These are phyloP conservation scores for Dendrobium nobile DNA, from an alignment of 106 monocot genomes.

Conservation along the genomic window DNA sequence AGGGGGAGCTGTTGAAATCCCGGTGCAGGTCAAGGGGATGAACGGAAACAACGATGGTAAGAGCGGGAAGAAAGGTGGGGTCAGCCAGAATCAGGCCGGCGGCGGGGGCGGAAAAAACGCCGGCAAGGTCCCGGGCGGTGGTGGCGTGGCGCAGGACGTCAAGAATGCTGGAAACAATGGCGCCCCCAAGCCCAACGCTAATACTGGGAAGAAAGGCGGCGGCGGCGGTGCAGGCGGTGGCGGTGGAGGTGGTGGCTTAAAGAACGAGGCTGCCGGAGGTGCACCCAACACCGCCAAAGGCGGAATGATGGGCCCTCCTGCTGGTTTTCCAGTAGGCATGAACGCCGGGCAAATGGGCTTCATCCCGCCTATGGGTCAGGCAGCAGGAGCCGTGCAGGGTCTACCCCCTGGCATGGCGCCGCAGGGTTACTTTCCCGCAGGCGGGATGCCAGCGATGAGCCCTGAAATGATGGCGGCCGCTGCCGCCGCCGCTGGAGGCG, in stretches of 20 bases:
- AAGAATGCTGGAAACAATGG: slow-evolving; percentile 14
- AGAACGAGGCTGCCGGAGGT: background rate
- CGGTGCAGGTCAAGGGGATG: slow-evolving; percentile 25
- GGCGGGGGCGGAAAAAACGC: slow-evolving; percentile 7
- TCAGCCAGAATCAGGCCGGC: slow-evolving; percentile 1
- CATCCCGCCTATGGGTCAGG: slow-evolving; percentile 13
- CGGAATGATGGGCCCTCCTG: background rate
- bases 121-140: background rate
- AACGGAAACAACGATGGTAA: slow-evolving; percentile 6
- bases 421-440: slow-evolving; percentile 26
- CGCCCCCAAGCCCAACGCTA: slow-evolving; percentile 2
- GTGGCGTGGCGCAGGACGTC: slow-evolving; percentile 6
- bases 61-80: slow-evolving; percentile 21
- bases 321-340: background rate
- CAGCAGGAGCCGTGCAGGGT: slow-evolving; percentile 26
- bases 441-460: slow-evolving; percentile 6
- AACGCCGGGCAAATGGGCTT: slow-evolving; percentile 10
- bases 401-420: slow-evolving; percentile 25
- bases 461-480: slow-evolving; percentile 19
- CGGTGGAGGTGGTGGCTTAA: background rate
- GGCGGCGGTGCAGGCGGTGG: background rate
- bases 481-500: background rate
- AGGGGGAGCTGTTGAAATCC: slow-evolving; percentile 15
- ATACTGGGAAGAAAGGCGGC: slow-evolving; percentile 11
- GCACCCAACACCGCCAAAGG: background rate